A percentile compares a stretch with the other conserved stretches of the same genome.
Conservation (phyloP, 768 basidiomycete species). For the Mrakia gelida region DNA sequence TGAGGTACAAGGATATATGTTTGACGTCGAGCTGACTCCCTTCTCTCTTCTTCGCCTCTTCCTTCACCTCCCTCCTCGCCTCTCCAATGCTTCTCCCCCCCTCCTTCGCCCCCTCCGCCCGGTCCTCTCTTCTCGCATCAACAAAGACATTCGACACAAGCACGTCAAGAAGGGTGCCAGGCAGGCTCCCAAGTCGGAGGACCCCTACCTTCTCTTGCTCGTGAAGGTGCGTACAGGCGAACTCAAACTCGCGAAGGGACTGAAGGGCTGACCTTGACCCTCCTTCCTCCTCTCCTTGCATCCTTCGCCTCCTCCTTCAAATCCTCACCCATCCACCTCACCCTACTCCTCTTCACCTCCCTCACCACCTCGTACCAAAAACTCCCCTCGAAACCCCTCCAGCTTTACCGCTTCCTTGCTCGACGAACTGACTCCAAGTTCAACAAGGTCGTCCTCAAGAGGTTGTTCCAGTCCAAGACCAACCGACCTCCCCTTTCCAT, state of each 20-base stretch:
- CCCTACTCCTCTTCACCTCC: background rate
- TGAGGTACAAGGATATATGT: too few relatives aligned
- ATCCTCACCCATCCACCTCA: background rate
- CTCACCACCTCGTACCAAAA: slow-evolving; percentile 3
- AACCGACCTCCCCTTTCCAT: slow-evolving; percentile 96
- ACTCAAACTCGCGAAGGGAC: background rate
- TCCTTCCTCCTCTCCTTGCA: background rate
- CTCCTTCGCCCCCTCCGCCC: slow-evolving; percentile 53
- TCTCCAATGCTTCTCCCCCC: background rate
- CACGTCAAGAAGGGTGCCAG: slow-evolving; percentile 98
- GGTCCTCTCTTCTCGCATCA: slow-evolving; percentile 50
- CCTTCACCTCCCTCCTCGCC: background rate
- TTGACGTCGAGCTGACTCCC: background rate
- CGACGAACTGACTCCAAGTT: slow-evolving; percentile 91
- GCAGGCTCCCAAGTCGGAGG: slow-evolving; percentile 95
- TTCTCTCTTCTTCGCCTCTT: background rate
- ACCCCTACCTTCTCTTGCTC: slow-evolving; percentile 94
- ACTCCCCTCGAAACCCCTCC: background rate
- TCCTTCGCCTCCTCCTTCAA: background rate
- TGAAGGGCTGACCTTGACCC: background rate
- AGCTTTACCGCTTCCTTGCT: slow-evolving; percentile 99
- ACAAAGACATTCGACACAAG: slow-evolving; percentile 73
- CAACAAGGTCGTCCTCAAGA: slow-evolving; percentile 94
- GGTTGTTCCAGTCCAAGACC: slow-evolving; percentile 92
- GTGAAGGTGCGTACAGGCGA: slow-evolving; percentile 70